phyloP scores from a whole-genome alignment of 139 green algal genomes.

The Dunaliella primolecta region DNA sequence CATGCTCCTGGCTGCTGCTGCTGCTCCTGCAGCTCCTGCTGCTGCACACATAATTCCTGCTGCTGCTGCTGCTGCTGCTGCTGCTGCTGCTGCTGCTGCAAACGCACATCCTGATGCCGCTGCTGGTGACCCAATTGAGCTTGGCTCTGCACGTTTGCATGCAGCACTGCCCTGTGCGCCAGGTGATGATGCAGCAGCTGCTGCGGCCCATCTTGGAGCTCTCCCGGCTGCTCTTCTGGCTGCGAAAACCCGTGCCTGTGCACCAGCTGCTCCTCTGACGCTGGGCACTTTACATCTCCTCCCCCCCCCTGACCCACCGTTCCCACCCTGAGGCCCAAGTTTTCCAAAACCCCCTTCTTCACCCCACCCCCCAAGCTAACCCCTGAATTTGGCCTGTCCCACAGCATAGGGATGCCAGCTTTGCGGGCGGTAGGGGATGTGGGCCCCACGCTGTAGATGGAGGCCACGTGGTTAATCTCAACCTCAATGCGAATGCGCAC shows the following conservation, averaged over 20 bases:
- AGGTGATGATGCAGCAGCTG: not conserved
- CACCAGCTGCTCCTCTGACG: not conserved
- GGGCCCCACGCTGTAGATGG: not conserved
- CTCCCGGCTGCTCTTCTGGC: not conserved
- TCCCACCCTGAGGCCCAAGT: not conserved
- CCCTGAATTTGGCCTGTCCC: not conserved
- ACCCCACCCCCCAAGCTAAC: not conserved
- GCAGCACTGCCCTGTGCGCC: not conserved
- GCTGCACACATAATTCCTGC: too few species aligned
- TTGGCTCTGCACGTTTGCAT: not conserved
- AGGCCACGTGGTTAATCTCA: slow-evolving; percentile 47
- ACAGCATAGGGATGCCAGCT: not conserved
- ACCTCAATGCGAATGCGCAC: slow-evolving; percentile 86
- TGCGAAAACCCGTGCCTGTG: not conserved
- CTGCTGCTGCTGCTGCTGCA: not conserved
- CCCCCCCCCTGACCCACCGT: not conserved
- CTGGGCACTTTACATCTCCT: not conserved
- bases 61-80: not conserved
- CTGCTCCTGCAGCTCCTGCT: not conserved
- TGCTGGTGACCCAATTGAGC: not conserved
- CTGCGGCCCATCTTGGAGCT: not conserved
- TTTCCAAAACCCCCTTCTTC: not conserved
- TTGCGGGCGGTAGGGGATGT: not conserved
- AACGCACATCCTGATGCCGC: not conserved
- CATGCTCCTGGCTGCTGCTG: too few species aligned